A percentile compares a stretch with the other conserved stretches of the same genome.
These are phyloP conservation scores for Xylaria flabelliformis DNA, from an alignment of 495 filamentous ascomycete genomes.

Conservation along the genomic window DNA sequence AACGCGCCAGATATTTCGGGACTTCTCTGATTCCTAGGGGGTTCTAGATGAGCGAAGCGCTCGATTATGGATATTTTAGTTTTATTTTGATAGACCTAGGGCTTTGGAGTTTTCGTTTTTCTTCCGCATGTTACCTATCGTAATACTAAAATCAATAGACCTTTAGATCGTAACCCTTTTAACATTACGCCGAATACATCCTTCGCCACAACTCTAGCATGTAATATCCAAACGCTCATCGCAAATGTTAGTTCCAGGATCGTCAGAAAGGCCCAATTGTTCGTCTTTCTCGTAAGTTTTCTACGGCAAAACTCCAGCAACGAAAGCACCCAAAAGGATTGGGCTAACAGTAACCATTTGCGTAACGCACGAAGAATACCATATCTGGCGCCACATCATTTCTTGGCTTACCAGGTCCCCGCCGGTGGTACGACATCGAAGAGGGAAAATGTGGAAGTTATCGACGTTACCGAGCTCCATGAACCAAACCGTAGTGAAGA, in stretches of 20 bases:
- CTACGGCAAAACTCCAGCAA: background rate
- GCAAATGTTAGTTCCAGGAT: background rate
- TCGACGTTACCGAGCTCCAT: background rate
- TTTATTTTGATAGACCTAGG: background rate
- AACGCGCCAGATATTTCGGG: background rate
- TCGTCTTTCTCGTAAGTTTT: background rate
- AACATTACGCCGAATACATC: background rate
- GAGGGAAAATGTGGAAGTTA: background rate
- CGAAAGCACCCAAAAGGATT: background rate
- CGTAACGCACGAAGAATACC: background rate
- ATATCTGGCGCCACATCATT: conserved; percentile 1
- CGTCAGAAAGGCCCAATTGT: background rate
- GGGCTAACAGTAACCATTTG: background rate
- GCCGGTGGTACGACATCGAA: background rate
- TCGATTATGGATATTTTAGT: background rate
- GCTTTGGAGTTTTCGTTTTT: background rate
- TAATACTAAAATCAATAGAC: background rate
- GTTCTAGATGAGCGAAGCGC: background rate
- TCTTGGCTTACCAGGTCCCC: background rate
- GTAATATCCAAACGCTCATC: background rate
- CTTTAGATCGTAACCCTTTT: background rate
- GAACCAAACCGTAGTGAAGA: background rate
- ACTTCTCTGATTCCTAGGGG: background rate
- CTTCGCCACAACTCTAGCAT: background rate
- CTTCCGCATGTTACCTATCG: background rate